These are phyloP conservation scores for Tuber calosporum DNA, from an alignment of 495 filamentous ascomycete species.

Conservation along the genomic window DNA sequence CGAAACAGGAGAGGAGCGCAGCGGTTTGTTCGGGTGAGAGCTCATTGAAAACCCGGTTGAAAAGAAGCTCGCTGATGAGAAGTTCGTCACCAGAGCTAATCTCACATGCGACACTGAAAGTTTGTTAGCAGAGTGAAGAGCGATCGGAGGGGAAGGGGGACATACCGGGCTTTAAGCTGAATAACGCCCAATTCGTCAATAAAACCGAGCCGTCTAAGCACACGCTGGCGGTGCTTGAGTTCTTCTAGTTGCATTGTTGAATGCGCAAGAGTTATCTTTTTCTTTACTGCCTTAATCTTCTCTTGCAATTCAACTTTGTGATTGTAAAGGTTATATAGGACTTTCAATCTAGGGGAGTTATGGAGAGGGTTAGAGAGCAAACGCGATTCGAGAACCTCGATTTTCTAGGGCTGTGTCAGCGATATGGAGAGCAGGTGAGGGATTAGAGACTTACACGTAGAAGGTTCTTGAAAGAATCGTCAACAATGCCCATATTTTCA, in stretches of 20 bases:
- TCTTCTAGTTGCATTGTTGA: slow-evolving; percentile 89
- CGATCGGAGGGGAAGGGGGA: slow-evolving; percentile 24
- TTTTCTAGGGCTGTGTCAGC: slow-evolving; percentile 54
- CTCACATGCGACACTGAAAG: slow-evolving; percentile 75
- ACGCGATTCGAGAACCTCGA: slow-evolving; percentile 89
- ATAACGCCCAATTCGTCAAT: slow-evolving; percentile 92
- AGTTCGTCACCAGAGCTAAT: slow-evolving; percentile 78
- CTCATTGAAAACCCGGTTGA: slow-evolving; percentile 97
- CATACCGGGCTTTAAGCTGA: slow-evolving; percentile 68
- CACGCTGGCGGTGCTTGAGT: slow-evolving; percentile 88
- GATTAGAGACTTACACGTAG: slow-evolving; percentile 54
- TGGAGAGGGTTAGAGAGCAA: slow-evolving; percentile 83
- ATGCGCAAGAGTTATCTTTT: slow-evolving; percentile 72
- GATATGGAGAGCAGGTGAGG: not conserved
- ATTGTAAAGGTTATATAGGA: slow-evolving; percentile 75
- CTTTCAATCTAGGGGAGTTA: slow-evolving; percentile 71
- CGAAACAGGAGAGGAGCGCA: slow-evolving; percentile 79
- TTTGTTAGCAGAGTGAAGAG: slow-evolving; percentile 2
- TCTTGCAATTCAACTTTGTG: slow-evolving; percentile 66
- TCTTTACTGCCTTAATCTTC: slow-evolving; percentile 79
- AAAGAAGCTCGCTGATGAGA: slow-evolving; percentile 82
- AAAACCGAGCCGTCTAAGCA: slow-evolving; percentile 91
- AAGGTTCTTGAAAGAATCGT: slow-evolving; percentile 85
- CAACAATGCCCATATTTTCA: slow-evolving; percentile 87
- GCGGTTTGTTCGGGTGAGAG: slow-evolving; percentile 79